phyloP scores from a whole-genome alignment of 1,284 basidiomycete species.

The Naganishia liquefaciens region DNA sequence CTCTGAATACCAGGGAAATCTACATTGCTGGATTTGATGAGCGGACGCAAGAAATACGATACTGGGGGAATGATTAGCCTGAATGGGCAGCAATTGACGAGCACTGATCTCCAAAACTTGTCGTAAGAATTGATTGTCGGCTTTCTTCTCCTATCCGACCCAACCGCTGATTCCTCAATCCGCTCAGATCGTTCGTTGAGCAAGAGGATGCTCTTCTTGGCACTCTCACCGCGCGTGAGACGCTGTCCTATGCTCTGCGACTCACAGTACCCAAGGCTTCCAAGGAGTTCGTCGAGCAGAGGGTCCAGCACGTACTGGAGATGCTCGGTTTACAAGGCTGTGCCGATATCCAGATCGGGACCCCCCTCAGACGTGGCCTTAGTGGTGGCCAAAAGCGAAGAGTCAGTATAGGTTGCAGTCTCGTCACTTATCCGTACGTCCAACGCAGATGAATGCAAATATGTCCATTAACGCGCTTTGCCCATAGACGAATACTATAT shows the following conservation, averaged over 20 bases:
- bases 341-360: slow-evolving; percentile 45
- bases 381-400: slow-evolving; percentile 51
- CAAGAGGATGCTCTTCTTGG: slow-evolving; percentile 54
- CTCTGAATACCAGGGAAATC: slow-evolving; percentile 45
- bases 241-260: slow-evolving; percentile 47
- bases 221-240: slow-evolving; percentile 53
- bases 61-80: slow-evolving; percentile 35
- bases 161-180: slow-evolving; percentile 14
- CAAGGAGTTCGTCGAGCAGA: slow-evolving; percentile 21
- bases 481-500: slow-evolving; percentile 42
- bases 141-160: too few relatives aligned
- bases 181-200: slow-evolving; percentile 49
- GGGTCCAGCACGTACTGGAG: slow-evolving; percentile 39
- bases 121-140: not conserved
- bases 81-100: slow-evolving; percentile 27
- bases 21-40: slow-evolving; percentile 52
- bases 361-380: slow-evolving; percentile 48
- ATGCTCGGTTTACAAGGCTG: slow-evolving; percentile 45
- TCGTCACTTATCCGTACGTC: slow-evolving; percentile 44
- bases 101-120: not conserved
- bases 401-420: slow-evolving; percentile 46
- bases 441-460: not conserved
- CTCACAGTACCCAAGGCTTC: slow-evolving; percentile 36
- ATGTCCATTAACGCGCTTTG: not conserved
- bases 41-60: slow-evolving; percentile 39